A percentile compares a stretch with the other conserved stretches of the same genome.
Conservation (phyloP, 2,329 filamentous ascomycete species). For the Cytospora schulzeri region DNA sequence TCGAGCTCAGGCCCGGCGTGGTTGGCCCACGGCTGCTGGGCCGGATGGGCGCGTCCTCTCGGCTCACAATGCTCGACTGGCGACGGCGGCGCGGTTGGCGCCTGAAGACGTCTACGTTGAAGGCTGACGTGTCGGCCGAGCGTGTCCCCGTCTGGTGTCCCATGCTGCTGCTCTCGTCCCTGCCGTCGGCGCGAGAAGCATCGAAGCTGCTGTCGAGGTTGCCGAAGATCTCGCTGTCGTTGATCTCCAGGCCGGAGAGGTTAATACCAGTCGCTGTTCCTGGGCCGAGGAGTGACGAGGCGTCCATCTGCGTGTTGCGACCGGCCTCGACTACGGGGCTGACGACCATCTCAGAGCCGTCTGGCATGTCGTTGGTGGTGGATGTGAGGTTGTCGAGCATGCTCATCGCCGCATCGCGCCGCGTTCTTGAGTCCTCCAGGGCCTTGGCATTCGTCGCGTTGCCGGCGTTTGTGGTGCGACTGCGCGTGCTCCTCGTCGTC, state of each 20-base stretch:
- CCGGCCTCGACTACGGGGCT: slow-evolving; percentile 41
- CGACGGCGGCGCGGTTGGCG: slow-evolving; percentile 43
- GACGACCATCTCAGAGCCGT: slow-evolving; percentile 21
- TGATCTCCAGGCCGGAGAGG: slow-evolving; percentile 49
- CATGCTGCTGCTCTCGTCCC: not conserved
- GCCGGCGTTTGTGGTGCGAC: not conserved
- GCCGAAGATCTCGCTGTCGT: slow-evolving; percentile 52
- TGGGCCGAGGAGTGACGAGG: slow-evolving; percentile 28
- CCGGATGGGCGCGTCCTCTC: slow-evolving; percentile 54
- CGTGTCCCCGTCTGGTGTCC: slow-evolving; percentile 27
- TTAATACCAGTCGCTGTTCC: slow-evolving; percentile 35
- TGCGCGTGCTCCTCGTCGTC: slow-evolving; percentile 17
- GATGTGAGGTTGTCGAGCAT: slow-evolving; percentile 40
- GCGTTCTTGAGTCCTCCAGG: slow-evolving; percentile 32
- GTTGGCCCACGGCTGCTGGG: slow-evolving; percentile 54
- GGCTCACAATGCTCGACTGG: slow-evolving; percentile 53
- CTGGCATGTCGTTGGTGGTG: slow-evolving; percentile 28
- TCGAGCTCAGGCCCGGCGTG: slow-evolving; percentile 51
- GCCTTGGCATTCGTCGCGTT: slow-evolving; percentile 30
- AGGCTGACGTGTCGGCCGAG: slow-evolving; percentile 48
- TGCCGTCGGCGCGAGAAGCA: slow-evolving; percentile 29
- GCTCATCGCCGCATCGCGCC: slow-evolving; percentile 42
- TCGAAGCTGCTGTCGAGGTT: slow-evolving; percentile 42
- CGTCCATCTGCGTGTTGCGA: slow-evolving; percentile 37
- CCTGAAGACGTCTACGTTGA: slow-evolving; percentile 51